Conservation (phyloP, 2,329 filamentous ascomycete species). For the Cadophora sp. region DNA sequence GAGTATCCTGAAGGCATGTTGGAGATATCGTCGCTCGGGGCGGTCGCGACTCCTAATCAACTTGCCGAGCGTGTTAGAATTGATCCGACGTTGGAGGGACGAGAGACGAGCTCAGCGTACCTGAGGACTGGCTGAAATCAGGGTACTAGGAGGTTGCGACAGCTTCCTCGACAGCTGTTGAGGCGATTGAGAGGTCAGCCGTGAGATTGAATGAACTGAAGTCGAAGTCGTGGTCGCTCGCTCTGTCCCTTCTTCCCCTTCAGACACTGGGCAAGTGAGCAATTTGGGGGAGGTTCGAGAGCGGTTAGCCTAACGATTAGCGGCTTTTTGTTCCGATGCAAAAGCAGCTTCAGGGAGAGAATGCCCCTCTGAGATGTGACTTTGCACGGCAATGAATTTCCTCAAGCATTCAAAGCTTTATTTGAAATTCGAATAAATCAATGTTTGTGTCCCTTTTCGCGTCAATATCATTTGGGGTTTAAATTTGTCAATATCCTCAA, state of each 20-base stretch:
- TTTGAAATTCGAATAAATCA: background rate
- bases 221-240: background rate
- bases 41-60: slow-evolving; percentile 30
- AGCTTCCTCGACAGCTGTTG: slow-evolving; percentile 16
- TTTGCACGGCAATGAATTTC: background rate
- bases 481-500: too few species aligned
- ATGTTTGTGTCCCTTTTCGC: background rate
- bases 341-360: background rate
- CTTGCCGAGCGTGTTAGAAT: slow-evolving; percentile 18
- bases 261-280: slow-evolving; percentile 12
- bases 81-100: slow-evolving; percentile 1
- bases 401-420: background rate
- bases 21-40: slow-evolving; percentile 23
- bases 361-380: background rate
- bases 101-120: slow-evolving; percentile 9
- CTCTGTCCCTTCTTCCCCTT: slow-evolving; percentile 11
- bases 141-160: slow-evolving; percentile 20
- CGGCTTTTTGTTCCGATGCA: background rate
- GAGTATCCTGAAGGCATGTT: slow-evolving; percentile 69
- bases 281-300: slow-evolving; percentile 13
- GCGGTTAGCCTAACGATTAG: slow-evolving; percentile 15
- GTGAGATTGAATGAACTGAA: background rate
- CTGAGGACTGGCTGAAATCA: slow-evolving; percentile 5
- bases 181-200: slow-evolving; percentile 7
- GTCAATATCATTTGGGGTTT: background rate